Percentiles rank a stretch among this genome's conserved stretches.
These are phyloP conservation scores for Ricinus communis DNA, from an alignment of 345 rosid genomes.

Conservation along the genomic window DNA sequence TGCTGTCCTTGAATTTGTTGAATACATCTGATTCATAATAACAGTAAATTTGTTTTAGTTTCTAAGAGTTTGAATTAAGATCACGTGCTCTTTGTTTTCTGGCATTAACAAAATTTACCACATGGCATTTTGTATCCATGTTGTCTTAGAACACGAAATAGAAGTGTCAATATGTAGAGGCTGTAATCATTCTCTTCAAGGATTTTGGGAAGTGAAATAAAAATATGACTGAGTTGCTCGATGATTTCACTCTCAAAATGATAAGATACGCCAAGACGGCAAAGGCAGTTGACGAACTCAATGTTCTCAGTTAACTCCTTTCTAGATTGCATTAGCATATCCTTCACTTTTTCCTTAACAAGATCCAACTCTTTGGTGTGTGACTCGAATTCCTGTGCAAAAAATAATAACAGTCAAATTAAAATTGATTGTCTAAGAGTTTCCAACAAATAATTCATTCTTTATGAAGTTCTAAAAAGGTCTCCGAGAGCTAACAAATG, in stretches of 20 bases:
- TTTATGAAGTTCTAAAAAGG: too few species aligned
- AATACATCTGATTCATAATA: conserved; percentile 4
- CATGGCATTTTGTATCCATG: conserved; percentile 7
- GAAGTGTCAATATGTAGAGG: background rate
- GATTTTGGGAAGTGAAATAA: background rate
- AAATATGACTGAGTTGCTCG: background rate
- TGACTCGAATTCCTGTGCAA: too few species aligned
- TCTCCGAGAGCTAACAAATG: too few species aligned
- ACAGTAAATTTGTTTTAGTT: background rate
- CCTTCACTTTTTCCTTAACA: too few species aligned
- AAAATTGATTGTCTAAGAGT: too few species aligned
- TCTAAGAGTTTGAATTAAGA: too few species aligned
- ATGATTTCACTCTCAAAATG: background rate
- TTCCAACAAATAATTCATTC: too few species aligned
- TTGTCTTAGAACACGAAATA: background rate
- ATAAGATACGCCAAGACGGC: background rate
- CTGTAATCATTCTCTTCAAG: background rate
- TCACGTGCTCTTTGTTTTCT: background rate
- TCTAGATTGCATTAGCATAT: too few species aligned
- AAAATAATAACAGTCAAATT: too few species aligned
- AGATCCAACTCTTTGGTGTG: too few species aligned
- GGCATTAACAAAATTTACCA: background rate
- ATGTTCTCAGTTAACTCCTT: background rate
- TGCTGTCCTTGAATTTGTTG: too few species aligned
- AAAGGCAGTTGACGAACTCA: background rate